Evolutionary conservation across 768 basidiomycete genomes (phyloP), one percentile per base, ranked within the genome.

Genomic region (Russula emetica): DNA sequence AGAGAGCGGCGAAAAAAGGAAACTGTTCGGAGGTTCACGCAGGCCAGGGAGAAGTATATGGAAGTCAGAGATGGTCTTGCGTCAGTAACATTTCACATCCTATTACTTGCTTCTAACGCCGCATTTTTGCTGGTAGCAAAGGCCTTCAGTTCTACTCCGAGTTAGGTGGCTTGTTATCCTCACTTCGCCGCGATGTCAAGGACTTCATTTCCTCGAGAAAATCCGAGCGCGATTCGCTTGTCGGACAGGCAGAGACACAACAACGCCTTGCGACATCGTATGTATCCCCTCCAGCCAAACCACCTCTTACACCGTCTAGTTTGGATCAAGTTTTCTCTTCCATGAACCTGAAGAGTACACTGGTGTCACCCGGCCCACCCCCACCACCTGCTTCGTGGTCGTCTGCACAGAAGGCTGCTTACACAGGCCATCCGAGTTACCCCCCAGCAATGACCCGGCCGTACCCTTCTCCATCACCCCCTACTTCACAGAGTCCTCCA

Each of bases 121-220:
- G 18, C 67, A 59, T 47, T 30, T 61, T 36, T 26, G 36, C 49
- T 14, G 68, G 67, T 72, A 94, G 91, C 14, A 95, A 94, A 72
- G 96, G 95, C 0, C 77, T 93, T 1, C 85, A 88, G 50, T 99
- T 96, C 75, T 98, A 99, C 72, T 80, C 78, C 7, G 92, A 95
- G 66, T 80, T 98, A 16, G 81, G 79, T 0, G 84, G 85, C 20
- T 74, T 95, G 42, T 79, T 85, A 13, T 70, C 76, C 0, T 82
- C 79, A 9, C 80, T 98, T 5, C 77, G 80, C 40, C 74, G 79
- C 5, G 85, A 85, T 61, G 82, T 84, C 3, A 82, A 79, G 55
- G 75, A 78, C 0, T 97, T 88, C 70, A 77, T 93, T 9, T 75
- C 80, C 0, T 77, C 81, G 20, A 80, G 96, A 32, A 81, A 78